Conservation (phyloP, 495 filamentous ascomycete genomes). For the Pseudoneurospora amorphoporcata region DNA sequence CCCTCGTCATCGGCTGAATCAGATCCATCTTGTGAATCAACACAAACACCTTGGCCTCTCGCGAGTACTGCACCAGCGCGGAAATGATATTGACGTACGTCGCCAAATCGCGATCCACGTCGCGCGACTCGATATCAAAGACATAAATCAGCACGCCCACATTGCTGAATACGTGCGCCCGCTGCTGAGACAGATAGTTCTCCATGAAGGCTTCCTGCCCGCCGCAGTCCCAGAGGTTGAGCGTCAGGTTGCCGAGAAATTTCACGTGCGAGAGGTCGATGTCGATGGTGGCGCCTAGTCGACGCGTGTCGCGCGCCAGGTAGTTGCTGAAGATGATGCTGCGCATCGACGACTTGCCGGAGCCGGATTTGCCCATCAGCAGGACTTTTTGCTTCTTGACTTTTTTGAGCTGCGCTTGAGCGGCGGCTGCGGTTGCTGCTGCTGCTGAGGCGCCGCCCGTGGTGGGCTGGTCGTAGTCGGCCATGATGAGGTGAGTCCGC, state of each 20-base stretch:
- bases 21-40: slow-evolving; percentile 98
- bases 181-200: slow-evolving; percentile 89
- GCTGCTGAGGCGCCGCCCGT: not conserved
- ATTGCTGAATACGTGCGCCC: slow-evolving; percentile 88
- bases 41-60: slow-evolving; percentile 76
- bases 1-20: slow-evolving; percentile 67
- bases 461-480: slow-evolving; percentile 3
- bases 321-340: slow-evolving; percentile 98
- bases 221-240: slow-evolving; percentile 98
- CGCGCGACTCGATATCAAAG: slow-evolving; percentile 93
- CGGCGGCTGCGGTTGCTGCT: not conserved
- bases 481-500: not conserved
- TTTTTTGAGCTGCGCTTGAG: slow-evolving; percentile 36
- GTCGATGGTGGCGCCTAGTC: slow-evolving; percentile 94
- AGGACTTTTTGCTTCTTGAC: slow-evolving; percentile 54
- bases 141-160: slow-evolving; percentile 98
- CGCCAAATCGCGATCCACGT: slow-evolving; percentile 81
- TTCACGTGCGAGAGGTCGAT: slow-evolving; percentile 96
- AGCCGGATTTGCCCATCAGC: slow-evolving; percentile 83
- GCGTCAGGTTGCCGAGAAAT: slow-evolving; percentile 91
- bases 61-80: slow-evolving; percentile 75
- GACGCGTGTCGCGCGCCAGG: slow-evolving; percentile 87
- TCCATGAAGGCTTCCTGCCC: slow-evolving; percentile 98
- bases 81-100: slow-evolving; percentile 80
- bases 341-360: slow-evolving; percentile 99